Percentiles rank a stretch among this genome's conserved stretches.
These are phyloP conservation scores for Rhodotorula sp. DNA, from an alignment of 1,284 basidiomycete genomes.

Conservation along the genomic window DNA sequence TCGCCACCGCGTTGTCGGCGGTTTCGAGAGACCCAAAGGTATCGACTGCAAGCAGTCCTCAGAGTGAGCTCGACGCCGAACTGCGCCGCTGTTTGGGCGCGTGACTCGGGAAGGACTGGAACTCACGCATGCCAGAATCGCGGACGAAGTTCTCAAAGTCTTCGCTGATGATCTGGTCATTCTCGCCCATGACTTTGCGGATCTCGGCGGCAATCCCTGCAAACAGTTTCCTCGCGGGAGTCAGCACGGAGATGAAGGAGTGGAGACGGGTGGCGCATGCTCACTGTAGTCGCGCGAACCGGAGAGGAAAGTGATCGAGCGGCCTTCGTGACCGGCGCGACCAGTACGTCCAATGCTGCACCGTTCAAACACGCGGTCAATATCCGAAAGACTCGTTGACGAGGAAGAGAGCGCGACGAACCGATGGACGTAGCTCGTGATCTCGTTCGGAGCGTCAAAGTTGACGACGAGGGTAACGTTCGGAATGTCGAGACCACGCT, in stretches of 20 bases:
- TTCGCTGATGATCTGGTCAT: conserved; percentile 4
- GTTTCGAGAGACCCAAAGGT: no score
- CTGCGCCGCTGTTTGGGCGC: not conserved
- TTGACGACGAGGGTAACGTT: conserved; percentile 96
- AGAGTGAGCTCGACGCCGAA: no score
- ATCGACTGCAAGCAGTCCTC: no score
- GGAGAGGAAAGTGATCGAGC: conserved; percentile 90
- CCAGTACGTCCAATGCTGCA: conserved; percentile 85
- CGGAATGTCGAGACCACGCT: conserved; percentile 92
- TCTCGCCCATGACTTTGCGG: conserved; percentile 1
- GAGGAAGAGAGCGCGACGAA: not conserved
- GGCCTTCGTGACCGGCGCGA: conserved; percentile 89
- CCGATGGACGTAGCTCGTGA: conserved; percentile 96
- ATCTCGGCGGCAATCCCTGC: conserved; percentile 3
- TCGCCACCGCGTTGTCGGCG: not conserved
- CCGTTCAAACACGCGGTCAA: no score
- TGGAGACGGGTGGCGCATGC: not conserved
- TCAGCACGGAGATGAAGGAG: no score
- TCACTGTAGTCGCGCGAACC: conserved; percentile 70
- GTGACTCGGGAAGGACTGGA: not conserved
- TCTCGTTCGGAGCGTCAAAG: conserved; percentile 64
- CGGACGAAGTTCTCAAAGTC: conserved; percentile 6
- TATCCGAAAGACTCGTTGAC: no score
- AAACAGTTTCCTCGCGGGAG: not conserved
- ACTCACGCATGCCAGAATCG: not conserved